Base-by-base conservation (phyloP, 1,284 basidiomycete species). In the Agaricales sp. region DNA sequence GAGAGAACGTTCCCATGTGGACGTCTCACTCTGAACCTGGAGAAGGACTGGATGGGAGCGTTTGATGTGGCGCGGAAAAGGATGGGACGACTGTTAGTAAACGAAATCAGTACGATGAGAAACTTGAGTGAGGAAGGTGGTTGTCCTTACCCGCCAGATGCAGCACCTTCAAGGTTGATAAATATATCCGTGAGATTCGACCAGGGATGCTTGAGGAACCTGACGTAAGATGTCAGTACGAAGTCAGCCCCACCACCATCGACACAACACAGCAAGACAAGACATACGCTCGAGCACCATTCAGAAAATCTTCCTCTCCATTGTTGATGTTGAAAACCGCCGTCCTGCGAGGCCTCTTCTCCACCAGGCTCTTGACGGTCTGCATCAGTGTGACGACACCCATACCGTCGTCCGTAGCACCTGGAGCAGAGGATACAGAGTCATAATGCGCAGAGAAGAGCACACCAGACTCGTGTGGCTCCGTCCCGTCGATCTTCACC, bases 361-460 rank as follows among this genome's bases (percentile, higher is more conserved):
- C 61, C 0, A 78, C 69, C 50, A 85, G 72, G 55, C 80, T 77
- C 30, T 77, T 65, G 20, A 84, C 67, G 54, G 89, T 70, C 52
- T 86, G 79, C 13, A 90, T 59, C 2, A 87, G 62, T 0, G 82
- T 82, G 4, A 69, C 78, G 6, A 85, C 70, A 3, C 78, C 82
- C 74, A 88, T 87, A 8, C 83, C 83, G 55, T 87, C 77, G 55
- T 90, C 87, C 1, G 82, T 86, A 2, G 80, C 81, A 2, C 87
- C 87, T 0, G 77, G 72, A 1, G 81, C 79, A 1, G 83, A 85
- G 0, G 85, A 83, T 1, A 88, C 85, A 0, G 84, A 87, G 63
- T 89, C 86, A 59, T 78, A 87, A 57, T 90, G 87, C 1, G 85
- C 84, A 0, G 84, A 87, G 52, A 90, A 80, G n/a, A 90, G 62